Conservation (phyloP, 1,284 basidiomycete species). For the Irpex lacteus region DNA sequence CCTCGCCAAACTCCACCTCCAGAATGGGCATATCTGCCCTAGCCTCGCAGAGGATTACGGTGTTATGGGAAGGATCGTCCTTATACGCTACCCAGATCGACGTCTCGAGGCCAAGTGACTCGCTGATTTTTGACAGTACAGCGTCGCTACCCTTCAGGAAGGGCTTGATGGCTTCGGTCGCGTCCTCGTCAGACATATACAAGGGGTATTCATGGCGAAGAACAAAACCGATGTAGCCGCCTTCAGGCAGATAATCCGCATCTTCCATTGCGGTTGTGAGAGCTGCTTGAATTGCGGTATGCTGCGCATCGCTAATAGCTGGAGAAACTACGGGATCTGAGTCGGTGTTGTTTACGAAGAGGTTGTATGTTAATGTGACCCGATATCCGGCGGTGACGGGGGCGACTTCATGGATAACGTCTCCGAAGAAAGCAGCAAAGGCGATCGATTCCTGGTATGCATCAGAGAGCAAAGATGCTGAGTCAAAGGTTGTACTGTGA, state of each 20-base stretch:
- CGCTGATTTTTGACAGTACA: slow-evolving; percentile 9
- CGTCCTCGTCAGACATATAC: neutral
- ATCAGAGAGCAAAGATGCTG: slow-evolving; percentile 20
- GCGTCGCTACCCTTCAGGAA: slow-evolving; percentile 20
- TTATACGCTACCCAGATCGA: slow-evolving; percentile 9
- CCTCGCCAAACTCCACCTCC: neutral
- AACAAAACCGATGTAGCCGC: slow-evolving; percentile 34
- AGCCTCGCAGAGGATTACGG: neutral
- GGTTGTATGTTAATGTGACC: slow-evolving; percentile 38
- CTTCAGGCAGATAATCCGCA: slow-evolving; percentile 26
- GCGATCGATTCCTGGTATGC: slow-evolving; percentile 21
- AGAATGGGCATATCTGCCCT: neutral
- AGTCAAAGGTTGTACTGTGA: slow-evolving; percentile 34
- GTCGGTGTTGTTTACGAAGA: slow-evolving; percentile 28
- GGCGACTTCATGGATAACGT: slow-evolving; percentile 43
- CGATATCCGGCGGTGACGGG: slow-evolving; percentile 38
- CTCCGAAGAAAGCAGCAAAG: slow-evolving; percentile 39
- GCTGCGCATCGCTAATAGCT: neutral
- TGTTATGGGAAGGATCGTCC: neutral
- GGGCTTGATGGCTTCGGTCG: neutral
- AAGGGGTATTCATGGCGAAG: slow-evolving; percentile 33
- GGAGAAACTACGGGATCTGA: neutral
- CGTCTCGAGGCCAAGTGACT: slow-evolving; percentile 7
- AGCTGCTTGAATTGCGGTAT: slow-evolving; percentile 3
- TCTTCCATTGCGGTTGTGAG: slow-evolving; percentile 22